Percentiles rank a stretch among this genome's conserved stretches.
phyloP scores from a whole-genome alignment of 768 basidiomycete species.

The Sarcodon sp. region DNA sequence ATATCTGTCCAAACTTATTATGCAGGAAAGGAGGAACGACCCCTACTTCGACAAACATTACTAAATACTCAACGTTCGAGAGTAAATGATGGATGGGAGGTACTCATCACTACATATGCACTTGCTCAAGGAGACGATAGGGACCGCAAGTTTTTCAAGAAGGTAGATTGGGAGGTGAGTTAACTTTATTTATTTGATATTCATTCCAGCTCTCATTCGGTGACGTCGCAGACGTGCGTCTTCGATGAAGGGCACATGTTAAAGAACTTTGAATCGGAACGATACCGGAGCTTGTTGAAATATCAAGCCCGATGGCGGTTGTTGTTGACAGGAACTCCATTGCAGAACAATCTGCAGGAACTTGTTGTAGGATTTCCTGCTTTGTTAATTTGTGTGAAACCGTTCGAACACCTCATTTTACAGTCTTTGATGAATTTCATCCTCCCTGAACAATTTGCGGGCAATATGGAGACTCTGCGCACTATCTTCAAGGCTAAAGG shows the following conservation, averaged over 20 bases:
- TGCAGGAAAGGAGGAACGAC: constrained; percentile 81
- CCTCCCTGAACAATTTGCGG: constrained; percentile 78
- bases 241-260: constrained; percentile 97
- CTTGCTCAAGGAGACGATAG: constrained; percentile 77
- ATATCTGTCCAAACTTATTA: constrained; percentile 89
- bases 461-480: constrained; percentile 64
- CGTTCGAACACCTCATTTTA: background rate
- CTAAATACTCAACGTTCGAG: constrained; percentile 39
- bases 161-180: constrained; percentile 86
- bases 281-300: constrained; percentile 80
- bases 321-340: constrained; percentile 87
- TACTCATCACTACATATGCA: constrained; percentile 93
- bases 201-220: background rate
- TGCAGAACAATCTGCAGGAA: constrained; percentile 88
- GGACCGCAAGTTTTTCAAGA: constrained; percentile 89
- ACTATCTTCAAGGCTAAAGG: constrained; percentile 97
- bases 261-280: constrained; percentile 97
- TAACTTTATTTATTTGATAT: background rate
- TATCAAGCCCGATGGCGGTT: constrained; percentile 84
- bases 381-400: constrained; percentile 1
- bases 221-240: constrained; percentile 57
- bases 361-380: constrained; percentile 51
- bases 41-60: constrained; percentile 59
- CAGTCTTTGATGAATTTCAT: constrained; percentile 98
- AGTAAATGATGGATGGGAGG: constrained; percentile 67